Base-by-base conservation (phyloP, 768 basidiomycete genomes). In the Auriscalpium microsporum region DNA sequence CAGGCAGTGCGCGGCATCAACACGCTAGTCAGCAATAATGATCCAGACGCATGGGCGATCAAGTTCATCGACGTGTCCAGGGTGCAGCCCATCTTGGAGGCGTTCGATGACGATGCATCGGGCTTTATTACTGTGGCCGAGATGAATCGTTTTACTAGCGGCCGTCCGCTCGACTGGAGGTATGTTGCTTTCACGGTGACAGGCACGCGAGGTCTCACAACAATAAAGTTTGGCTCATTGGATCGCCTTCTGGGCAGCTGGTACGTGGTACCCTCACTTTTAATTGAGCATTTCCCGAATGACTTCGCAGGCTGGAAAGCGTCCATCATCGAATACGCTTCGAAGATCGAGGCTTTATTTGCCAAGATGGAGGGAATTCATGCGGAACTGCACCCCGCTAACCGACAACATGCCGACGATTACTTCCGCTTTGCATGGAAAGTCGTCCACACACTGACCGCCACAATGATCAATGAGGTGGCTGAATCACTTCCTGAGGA, bases 101-200 rank as follows among this genome's bases (percentile, higher is more conserved):
- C 66, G 5, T 62, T 69, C 47, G 69, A 71, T 55, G 63, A 66
- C 38, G 67, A 71, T 53, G 62, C 62, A 1, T 68, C 66, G 1
- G 68, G 69, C 9, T 69, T 62, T 50, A 62, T 65, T 44, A 65
- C 63, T 0, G 61, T 69, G 28, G 42, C 55, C 11, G 69, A 71
- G 48, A 62, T 68, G 4, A 71, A 71, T 50, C 44, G 46, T 3
- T 69, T 71, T 51, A 66, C 65, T 2, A 45, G 53, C 1, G 45
- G 56, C 7, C 51, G 57, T 10, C 69, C 66, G 1, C 23, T 45
- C 4, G 55, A 53, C 10, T 71, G 68, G 67, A 70, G 40, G 40
- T 42, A 42, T 17, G 40, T 16, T 45, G 8, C 23, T 37, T 23
- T 28, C 9, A 7, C 16, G 16, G 51, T 7, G 13, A 5, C 13